phyloP scores from a whole-genome alignment of 805 yeast genomes.

The Metschnikowia amazonensis region DNA sequence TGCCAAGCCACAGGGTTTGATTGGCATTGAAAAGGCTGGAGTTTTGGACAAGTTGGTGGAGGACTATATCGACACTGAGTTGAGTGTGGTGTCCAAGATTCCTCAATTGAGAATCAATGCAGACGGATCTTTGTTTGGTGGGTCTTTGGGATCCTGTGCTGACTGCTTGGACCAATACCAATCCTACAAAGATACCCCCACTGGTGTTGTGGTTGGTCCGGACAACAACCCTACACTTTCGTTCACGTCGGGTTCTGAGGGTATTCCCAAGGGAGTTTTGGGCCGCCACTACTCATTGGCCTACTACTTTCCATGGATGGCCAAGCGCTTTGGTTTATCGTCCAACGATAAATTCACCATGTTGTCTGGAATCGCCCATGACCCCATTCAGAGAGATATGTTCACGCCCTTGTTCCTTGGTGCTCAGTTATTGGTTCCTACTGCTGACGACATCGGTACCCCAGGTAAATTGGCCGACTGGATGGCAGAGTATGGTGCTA shows the following conservation, averaged over 20 bases:
- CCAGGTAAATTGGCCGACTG: conserved; percentile 97
- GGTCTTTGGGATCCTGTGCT: conserved; percentile 27
- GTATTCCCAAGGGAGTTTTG: conserved; percentile 96
- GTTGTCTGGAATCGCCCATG: conserved; percentile 99
- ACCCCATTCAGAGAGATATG: conserved; percentile 98
- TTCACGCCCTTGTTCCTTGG: conserved; percentile 96
- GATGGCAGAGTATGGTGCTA: conserved; percentile 89
- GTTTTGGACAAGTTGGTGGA: conserved; percentile 70
- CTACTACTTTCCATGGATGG: conserved; percentile 99
- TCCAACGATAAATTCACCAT: conserved; percentile 88
- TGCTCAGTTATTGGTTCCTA: conserved; percentile 88
- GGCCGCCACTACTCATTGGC: conserved; percentile 98
- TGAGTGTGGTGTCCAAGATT: conserved; percentile 67
- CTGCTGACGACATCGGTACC: conserved; percentile 96
- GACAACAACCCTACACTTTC: conserved; percentile 96
- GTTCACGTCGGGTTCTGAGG: conserved; percentile 97
- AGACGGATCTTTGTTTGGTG: conserved; percentile 70
- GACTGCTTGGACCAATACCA: conserved; percentile 53
- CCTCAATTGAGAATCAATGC: conserved; percentile 75
- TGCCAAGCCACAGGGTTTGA: conserved; percentile 87
- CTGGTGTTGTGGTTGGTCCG: conserved; percentile 94
- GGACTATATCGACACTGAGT: conserved; percentile 68
- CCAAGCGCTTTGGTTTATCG: conserved; percentile 72
- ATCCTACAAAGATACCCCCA: conserved; percentile 49
- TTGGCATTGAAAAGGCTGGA: conserved; percentile 91